These are phyloP conservation scores for Dactylis glomerata DNA, from an alignment of 176 grass and related monocot genomes.

Conservation along the genomic window DNA sequence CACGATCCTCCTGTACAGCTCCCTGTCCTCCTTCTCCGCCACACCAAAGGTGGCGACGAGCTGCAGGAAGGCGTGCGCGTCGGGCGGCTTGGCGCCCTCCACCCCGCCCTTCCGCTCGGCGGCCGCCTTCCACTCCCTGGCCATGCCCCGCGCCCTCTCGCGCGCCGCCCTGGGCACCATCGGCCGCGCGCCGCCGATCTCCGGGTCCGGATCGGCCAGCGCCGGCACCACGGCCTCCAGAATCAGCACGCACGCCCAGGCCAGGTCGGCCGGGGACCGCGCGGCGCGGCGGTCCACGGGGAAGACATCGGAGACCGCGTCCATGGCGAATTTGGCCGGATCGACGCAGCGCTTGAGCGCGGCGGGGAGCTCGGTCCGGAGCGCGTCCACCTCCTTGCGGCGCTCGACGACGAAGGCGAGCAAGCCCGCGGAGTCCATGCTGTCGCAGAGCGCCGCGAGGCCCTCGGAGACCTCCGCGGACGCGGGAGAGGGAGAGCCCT, in stretches of 20 bases:
- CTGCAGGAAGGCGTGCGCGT: slow-evolving; percentile 76
- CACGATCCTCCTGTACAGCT: slow-evolving; percentile 49
- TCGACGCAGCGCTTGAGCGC: slow-evolving; percentile 71
- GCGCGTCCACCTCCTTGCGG: slow-evolving; percentile 70
- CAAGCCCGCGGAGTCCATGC: slow-evolving; percentile 59
- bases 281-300: slow-evolving; percentile 57
- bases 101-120: slow-evolving; percentile 58
- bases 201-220: slow-evolving; percentile 62
- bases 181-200: slow-evolving; percentile 46
- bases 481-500: background rate
- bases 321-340: slow-evolving; percentile 65
- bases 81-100: slow-evolving; percentile 61
- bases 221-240: slow-evolving; percentile 65
- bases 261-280: slow-evolving; percentile 56
- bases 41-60: slow-evolving; percentile 70
- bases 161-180: slow-evolving; percentile 47
- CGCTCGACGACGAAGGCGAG: slow-evolving; percentile 59
- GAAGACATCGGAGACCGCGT: slow-evolving; percentile 60
- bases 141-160: slow-evolving; percentile 62
- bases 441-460: slow-evolving; percentile 46
- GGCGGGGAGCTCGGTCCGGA: slow-evolving; percentile 47
- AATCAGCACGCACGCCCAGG: slow-evolving; percentile 76
- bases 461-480: slow-evolving; percentile 19
- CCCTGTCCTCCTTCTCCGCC: slow-evolving; percentile 54
- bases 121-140: slow-evolving; percentile 60